phyloP scores from a whole-genome alignment of 2,329 filamentous ascomycete species.

The Neofusicoccum umdonicola region DNA sequence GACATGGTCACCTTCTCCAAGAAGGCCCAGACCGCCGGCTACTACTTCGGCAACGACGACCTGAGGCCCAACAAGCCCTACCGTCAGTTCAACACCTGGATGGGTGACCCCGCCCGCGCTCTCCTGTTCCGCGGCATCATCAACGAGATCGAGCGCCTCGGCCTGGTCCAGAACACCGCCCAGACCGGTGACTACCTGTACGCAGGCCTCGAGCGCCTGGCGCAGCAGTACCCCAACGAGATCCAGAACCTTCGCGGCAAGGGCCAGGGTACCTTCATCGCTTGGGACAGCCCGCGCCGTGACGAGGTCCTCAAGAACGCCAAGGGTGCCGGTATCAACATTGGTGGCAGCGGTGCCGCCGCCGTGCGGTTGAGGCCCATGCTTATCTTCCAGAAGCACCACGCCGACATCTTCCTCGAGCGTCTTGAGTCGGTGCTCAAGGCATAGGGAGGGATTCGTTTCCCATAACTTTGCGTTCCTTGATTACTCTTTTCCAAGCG shows the following conservation, averaged over 20 bases:
- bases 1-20: constrained; percentile 96
- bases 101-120: constrained; percentile 84
- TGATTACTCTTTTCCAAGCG: background rate
- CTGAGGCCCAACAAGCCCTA: constrained; percentile 89
- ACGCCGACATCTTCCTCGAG: constrained; percentile 82
- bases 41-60: constrained; percentile 80
- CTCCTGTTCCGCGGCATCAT: constrained; percentile 85
- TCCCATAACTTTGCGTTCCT: background rate
- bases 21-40: constrained; percentile 91
- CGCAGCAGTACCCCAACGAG: constrained; percentile 69
- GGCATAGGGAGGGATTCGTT: constrained; percentile 26
- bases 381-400: constrained; percentile 88
- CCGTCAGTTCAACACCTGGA: constrained; percentile 97
- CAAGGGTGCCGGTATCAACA: constrained; percentile 80
- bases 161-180: constrained; percentile 78
- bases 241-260: constrained; percentile 84
- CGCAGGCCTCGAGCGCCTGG: constrained; percentile 64
- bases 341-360: constrained; percentile 73
- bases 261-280: constrained; percentile 87
- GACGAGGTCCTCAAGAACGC: constrained; percentile 77
- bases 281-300: constrained; percentile 78
- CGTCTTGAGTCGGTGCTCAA: constrained; percentile 71
- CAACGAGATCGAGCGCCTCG: constrained; percentile 71
- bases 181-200: constrained; percentile 77
- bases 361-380: constrained; percentile 83